phyloP scores from a whole-genome alignment of 176 grass and related monocot species.

The Poa annua region DNA sequence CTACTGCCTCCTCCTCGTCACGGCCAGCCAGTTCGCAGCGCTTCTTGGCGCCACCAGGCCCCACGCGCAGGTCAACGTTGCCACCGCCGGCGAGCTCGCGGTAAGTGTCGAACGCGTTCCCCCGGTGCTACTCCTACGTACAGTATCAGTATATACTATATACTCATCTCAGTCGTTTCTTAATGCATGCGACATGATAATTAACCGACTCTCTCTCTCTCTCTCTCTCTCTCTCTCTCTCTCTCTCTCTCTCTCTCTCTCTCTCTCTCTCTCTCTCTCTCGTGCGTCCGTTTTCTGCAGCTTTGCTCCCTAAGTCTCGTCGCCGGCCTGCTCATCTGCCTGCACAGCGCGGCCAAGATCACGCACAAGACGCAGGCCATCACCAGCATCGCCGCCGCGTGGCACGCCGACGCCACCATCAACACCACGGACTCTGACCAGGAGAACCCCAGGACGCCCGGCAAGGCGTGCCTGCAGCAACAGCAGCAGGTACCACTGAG shows the following conservation, averaged over 20 bases:
- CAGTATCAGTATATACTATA: too few relatives aligned
- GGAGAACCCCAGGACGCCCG: slow-evolving; percentile 51
- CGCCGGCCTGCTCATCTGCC: slow-evolving; percentile 72
- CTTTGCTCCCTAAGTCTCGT: slow-evolving; percentile 80
- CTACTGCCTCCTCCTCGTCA: slow-evolving; percentile 62
- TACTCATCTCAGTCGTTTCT: background rate
- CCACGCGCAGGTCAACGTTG: slow-evolving; percentile 65
- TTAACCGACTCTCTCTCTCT: background rate
- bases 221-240: background rate
- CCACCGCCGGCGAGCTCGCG: slow-evolving; percentile 71
- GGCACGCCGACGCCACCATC: slow-evolving; percentile 86
- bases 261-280: background rate
- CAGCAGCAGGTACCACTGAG: background rate
- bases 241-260: background rate
- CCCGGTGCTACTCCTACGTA: background rate
- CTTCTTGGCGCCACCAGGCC: slow-evolving; percentile 66
- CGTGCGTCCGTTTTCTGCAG: slow-evolving; percentile 25
- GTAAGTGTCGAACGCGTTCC: slow-evolving; percentile 41
- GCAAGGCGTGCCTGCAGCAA: slow-evolving; percentile 37
- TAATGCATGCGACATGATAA: background rate
- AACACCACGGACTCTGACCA: slow-evolving; percentile 48
- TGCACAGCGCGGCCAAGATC: slow-evolving; percentile 89
- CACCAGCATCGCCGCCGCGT: slow-evolving; percentile 79
- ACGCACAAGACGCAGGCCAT: slow-evolving; percentile 93
- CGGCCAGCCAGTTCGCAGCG: slow-evolving; percentile 74